Percentiles rank a stretch among this genome's conserved stretches.
phyloP scores from a whole-genome alignment of 1,139 yeast species.

The Geotrichum citri-aurantii region DNA sequence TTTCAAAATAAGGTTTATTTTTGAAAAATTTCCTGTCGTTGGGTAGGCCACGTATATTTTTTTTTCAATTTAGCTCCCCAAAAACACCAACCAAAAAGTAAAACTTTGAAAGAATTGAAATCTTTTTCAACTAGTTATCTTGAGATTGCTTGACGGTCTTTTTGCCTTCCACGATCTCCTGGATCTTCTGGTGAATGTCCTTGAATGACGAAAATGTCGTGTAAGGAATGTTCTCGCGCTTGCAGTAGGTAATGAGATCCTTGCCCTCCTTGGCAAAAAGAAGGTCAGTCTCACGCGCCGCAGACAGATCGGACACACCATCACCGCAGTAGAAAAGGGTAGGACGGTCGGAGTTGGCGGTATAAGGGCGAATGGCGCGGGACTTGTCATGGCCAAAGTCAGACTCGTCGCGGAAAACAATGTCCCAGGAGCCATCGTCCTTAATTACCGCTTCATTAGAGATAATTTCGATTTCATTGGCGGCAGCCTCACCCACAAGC shows the following conservation, averaged over 20 bases:
- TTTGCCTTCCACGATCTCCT: conserved; percentile 43
- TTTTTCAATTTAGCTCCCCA: no score
- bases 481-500: conserved; percentile 72
- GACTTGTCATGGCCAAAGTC: conserved; percentile 94
- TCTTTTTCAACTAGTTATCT: conserved; percentile 1
- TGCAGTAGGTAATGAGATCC: conserved; percentile 81
- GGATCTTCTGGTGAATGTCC: conserved; percentile 59
- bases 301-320: conserved; percentile 91
- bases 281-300: conserved; percentile 91
- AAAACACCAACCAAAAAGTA: no score
- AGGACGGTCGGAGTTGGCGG: conserved; percentile 44
- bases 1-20: no score
- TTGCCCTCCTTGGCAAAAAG: conserved; percentile 90
- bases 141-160: conserved; percentile 36
- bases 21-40: no score
- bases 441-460: conserved; percentile 69
- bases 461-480: conserved; percentile 67
- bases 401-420: conserved; percentile 77
- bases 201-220: conserved; percentile 70
- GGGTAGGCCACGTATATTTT: no score
- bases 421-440: conserved; percentile 66
- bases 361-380: conserved; percentile 64
- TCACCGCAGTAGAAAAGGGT: conserved; percentile 88
- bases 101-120: no score
- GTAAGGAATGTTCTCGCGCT: conserved; percentile 73